A percentile compares a stretch with the other conserved stretches of the same genome.
phyloP scores from a whole-genome alignment of 306 rosid species.

The Argentina anserina region DNA sequence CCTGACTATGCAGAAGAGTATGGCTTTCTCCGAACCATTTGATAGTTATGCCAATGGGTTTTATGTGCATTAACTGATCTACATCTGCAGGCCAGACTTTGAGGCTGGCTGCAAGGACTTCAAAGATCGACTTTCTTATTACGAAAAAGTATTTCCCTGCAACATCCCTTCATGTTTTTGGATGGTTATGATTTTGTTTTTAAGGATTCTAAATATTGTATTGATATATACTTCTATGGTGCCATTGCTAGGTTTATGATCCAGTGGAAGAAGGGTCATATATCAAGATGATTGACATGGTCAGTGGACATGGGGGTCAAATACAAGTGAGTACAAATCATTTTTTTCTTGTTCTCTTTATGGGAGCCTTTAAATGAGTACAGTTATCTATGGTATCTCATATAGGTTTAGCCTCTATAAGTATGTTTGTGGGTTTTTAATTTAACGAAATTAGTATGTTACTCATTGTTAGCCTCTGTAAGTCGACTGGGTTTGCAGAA shows the following conservation, averaged over 20 bases:
- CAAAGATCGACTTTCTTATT: conserved; percentile 72
- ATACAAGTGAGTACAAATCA: conserved; percentile 70
- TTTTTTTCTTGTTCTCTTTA: background rate
- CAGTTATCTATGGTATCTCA: background rate
- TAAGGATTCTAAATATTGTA: conserved; percentile 7
- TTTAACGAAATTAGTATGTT: background rate
- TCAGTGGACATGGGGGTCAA: conserved; percentile 96
- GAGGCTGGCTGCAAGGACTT: conserved; percentile 89
- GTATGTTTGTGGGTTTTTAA: background rate
- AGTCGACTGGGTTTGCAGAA: background rate
- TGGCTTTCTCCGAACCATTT: conserved; percentile 32
- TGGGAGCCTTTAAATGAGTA: background rate
- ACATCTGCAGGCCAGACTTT: conserved; percentile 79
- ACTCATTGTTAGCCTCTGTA: background rate
- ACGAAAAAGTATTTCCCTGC: conserved; percentile 62
- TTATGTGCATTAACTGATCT: conserved; percentile 22
- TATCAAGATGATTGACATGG: conserved; percentile 98
- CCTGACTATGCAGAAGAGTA: conserved; percentile 99
- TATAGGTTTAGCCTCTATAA: background rate
- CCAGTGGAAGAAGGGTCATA: conserved; percentile 96
- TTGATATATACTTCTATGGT: conserved; percentile 16
- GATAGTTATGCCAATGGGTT: conserved; percentile 22
- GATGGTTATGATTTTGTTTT: background rate
- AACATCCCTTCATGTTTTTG: conserved; percentile 18
- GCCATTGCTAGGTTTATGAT: conserved; percentile 68